A percentile compares a stretch with the other conserved stretches of the same genome.
These are phyloP conservation scores for Leccinum subrobustum DNA, from an alignment of 1,284 basidiomycete species.

Conservation along the genomic window DNA sequence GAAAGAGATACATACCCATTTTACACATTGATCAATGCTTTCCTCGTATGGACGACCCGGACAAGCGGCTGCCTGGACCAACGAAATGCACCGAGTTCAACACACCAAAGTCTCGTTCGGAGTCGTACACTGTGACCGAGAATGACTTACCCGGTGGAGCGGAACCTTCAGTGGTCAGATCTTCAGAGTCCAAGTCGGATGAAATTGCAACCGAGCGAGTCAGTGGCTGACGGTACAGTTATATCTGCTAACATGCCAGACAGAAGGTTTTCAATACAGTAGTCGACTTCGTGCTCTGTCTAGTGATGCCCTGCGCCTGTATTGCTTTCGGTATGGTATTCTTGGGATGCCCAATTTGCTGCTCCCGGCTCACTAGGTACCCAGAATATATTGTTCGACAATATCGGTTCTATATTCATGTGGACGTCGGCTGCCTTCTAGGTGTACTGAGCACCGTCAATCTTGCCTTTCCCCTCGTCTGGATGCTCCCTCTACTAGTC, in stretches of 20 bases:
- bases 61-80: neutral
- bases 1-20: neutral
- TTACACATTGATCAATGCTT: too few species aligned
- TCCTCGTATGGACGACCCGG: too few species aligned
- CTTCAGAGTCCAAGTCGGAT: too few species aligned
- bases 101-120: neutral
- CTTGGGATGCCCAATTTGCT: neutral
- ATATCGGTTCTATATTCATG: conserved; percentile 41
- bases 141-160: neutral
- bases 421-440: conserved; percentile 40
- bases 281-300: conserved; percentile 19
- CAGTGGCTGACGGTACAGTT: too few species aligned
- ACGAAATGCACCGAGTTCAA: neutral
- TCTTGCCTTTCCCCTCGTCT: conserved; percentile 35
- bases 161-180: neutral
- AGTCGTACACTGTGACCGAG: neutral
- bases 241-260: neutral
- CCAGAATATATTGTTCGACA: conserved; percentile 41
- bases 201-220: too few species aligned
- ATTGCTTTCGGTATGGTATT: conserved; percentile 17
- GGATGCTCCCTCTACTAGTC: conserved; percentile 36
- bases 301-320: conserved; percentile 16
- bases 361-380: conserved; percentile 20
- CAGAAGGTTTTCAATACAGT: conserved; percentile 14
- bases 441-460: conserved; percentile 31